Base-by-base conservation (phyloP, 2,329 filamentous ascomycete genomes). In the Calonectria hawksworthii region DNA sequence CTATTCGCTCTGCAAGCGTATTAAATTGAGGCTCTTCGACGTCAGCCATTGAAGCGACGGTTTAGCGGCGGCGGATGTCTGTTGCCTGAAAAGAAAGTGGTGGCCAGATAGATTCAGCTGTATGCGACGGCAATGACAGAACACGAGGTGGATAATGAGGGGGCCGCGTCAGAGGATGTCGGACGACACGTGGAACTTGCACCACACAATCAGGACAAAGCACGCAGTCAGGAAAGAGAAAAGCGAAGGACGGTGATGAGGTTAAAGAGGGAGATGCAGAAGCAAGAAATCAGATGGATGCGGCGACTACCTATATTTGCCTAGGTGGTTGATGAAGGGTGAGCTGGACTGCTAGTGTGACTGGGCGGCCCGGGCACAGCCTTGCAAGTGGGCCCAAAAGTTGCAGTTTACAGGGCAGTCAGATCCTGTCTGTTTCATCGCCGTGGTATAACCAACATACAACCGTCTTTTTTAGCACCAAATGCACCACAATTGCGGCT, bases 11-110 rank as follows among this genome's bases (percentile, higher is more conserved):
- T 6, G 90, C 88, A 32, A 93, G 87, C 10, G 89, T 89, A 73
- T 86, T 92, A 83, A 92, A 93, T 75, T 89, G 89, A 50, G 91
- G 91, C 80, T 93, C 92, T 79, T 92, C 90, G 56, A 88, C 86
- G 68, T 93, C 92, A 10, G 90, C 87, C 92, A 93, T 93, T 73
- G 66, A 77, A 34, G 34, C 14, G 63, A 59, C 32, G 52, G n/a
- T 32, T 41, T 66, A 14, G 32, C 32, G 18, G n/a, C 28, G 13
- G 38, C 50, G n/a, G 10, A n/a, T 67, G 44, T n/a, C 56, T 14
- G 61, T n/a, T 34, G 63, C 32, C 32, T 54, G 16, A 23, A n/a
- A 54, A 50, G 38, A 32, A 28, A 30, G 28, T 23, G n/a, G 28
- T 18, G 64, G 41, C n/a, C 51, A 16, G 61, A 54, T 47, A 50